Conservation (phyloP, 2,329 filamentous ascomycete species). For the Drechslerella coelobrocha region DNA sequence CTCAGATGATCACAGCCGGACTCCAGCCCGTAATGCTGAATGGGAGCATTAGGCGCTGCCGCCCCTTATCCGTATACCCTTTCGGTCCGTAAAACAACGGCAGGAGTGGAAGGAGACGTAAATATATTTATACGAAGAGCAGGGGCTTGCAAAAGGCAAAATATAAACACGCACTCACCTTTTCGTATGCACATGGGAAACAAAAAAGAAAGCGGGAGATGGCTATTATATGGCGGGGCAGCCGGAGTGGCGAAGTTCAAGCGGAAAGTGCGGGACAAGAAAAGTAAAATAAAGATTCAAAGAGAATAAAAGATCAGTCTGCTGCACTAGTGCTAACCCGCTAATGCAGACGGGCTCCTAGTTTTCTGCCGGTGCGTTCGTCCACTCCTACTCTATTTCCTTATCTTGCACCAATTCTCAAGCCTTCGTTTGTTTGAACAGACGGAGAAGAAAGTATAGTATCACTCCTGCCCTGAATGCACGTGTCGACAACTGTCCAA, state of each 20-base stretch:
- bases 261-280: slow-evolving; percentile 38
- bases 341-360: background rate
- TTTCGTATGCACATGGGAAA: background rate
- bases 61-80: slow-evolving; percentile 23
- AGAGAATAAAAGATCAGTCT: slow-evolving; percentile 8
- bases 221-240: slow-evolving; percentile 20
- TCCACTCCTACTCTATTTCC: too few relatives aligned
- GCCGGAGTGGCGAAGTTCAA: slow-evolving; percentile 28
- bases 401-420: too few relatives aligned
- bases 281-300: slow-evolving; percentile 13
- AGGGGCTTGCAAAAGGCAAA: too few relatives aligned
- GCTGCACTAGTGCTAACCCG: background rate
- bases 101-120: background rate
- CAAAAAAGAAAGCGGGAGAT: slow-evolving; percentile 23
- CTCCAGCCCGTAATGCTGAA: background rate
- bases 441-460: too few relatives aligned
- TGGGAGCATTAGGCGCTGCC: slow-evolving; percentile 34
- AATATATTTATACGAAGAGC: slow-evolving; percentile 1
- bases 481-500: too few relatives aligned
- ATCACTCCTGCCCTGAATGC: too few relatives aligned
- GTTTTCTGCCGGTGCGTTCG: background rate
- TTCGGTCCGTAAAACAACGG: slow-evolving; percentile 9
- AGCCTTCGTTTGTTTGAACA: too few relatives aligned
- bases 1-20: background rate
- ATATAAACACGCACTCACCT: too few relatives aligned